Base-by-base conservation (phyloP, 805 yeast species). In the Candida maris region DNA sequence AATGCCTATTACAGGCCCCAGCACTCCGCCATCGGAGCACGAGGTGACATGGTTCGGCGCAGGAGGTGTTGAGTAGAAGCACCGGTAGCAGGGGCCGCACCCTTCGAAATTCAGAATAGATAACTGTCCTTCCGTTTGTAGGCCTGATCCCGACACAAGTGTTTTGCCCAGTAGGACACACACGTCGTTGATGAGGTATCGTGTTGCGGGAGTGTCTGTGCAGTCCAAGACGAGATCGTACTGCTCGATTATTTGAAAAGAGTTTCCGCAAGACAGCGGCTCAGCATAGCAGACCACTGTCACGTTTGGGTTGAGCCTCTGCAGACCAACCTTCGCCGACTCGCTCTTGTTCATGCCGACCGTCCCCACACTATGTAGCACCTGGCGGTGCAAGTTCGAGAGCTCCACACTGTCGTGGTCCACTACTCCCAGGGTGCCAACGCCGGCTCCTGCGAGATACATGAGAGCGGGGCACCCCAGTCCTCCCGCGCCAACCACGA, bases 401-500 rank as follows among this genome's bases (percentile, higher is more conserved):
- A 64, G 59, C 47, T 91, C 97, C 1, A 93, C 97, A 0, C 58
- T 56, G 58, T 93, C 99, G 51, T 79, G 75, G 61, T 93, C 99
- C 2, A 88, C 81, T 12, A 93, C 83, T 3, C 96, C 96, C 16
- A 93, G 68, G 2, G 63, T 58, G 1, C 95, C 97, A 3, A 91
- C 65, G 4, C 99, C 98, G 0, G 95, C 83, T 0, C 94, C 96
- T 0, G 81, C 79, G 2, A 93, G 61, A 54, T 93, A 93, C 28
- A 85, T 68, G 32, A 91, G 59, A 0, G 94, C 94, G 0, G 98
- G 97, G 48, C 94, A 82, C 0, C 98, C 97, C 5, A 93, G 67
- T 0, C 99, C 99, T 8, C 98, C 99, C 1, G 97, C 97, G 1
- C 99, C 98, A 6, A 93, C 71, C 0, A 93, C 89, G 18, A 91